Conservation (phyloP, 345 rosid genomes). For the Gossypium longicalyx region DNA sequence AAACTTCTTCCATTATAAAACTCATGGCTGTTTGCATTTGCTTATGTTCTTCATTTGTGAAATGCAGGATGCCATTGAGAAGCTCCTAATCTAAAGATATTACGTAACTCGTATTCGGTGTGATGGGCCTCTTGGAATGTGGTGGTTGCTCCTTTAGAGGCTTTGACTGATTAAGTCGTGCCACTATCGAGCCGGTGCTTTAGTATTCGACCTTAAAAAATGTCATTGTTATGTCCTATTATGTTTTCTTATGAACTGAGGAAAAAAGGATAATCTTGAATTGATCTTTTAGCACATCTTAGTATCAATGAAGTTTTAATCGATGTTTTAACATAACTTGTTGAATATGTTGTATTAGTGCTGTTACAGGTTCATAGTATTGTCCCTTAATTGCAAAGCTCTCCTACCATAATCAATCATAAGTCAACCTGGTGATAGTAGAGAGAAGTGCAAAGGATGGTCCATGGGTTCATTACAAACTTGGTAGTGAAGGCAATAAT, state of each 20-base stretch:
- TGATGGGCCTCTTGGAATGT: conserved; percentile 74
- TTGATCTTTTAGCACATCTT: not conserved
- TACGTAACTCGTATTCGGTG: conserved; percentile 44
- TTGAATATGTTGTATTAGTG: not conserved
- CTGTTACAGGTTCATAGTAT: not conserved
- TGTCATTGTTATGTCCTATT: not conserved
- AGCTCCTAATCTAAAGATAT: conserved; percentile 59
- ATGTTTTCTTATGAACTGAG: conserved; percentile 5
- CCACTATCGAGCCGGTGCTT: not conserved
- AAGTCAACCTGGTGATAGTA: too few relatives aligned
- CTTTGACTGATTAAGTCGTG: conserved; percentile 63
- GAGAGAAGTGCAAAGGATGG: too few relatives aligned
- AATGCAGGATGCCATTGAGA: conserved; percentile 92
- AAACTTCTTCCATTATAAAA: not conserved
- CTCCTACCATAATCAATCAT: too few relatives aligned
- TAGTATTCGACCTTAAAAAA: not conserved
- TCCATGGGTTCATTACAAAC: too few relatives aligned
- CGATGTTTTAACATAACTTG: not conserved
- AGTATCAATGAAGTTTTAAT: not conserved
- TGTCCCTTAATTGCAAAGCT: too few relatives aligned
- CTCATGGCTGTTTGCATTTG: not conserved
- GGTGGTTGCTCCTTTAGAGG: conserved; percentile 41
- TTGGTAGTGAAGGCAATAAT: too few relatives aligned
- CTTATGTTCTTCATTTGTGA: not conserved
- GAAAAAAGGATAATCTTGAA: not conserved